Base-by-base conservation (phyloP, 129 eudicot species). In the Flaveria robusta region DNA sequence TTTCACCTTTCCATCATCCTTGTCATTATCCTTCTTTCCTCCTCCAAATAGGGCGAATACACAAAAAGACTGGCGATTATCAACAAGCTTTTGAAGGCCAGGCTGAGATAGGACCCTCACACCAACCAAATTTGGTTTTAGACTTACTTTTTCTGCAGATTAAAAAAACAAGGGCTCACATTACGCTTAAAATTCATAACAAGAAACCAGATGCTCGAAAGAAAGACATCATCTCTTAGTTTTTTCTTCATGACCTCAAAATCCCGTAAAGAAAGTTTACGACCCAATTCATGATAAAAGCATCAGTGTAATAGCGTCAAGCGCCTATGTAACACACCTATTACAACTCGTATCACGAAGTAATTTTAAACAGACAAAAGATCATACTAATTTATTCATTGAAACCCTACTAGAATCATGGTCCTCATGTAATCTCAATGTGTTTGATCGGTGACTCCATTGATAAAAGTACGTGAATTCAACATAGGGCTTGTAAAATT, bases 1-100 rank as follows among this genome's bases (percentile, higher is more conserved):
- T 19, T 77, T 80, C 27, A 80, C 83, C 83, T 80, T 80, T 74
- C 83, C 85, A 55, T 92, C 93, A 72, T 92, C 96, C 82, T 87
- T 88, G 10, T 83, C 96, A 66, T 69, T 50, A 42, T 92, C 94
- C 82, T 92, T 92, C 80, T 89, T 89, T 69, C 98, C 96, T 47
- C 98, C 98, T 42, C 98, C 98, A 78, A 92, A 92, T 49, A 92
- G 68, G 64, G 85, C 90, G 41, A 70, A 76, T 63, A 92, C 85
- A 62, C 81, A 81, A 81, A 92, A 83, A 49, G 91, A 86, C 81
- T 85, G 85, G 50, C 72, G 72, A 49, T 66, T 77, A 75, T 71
- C 73, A 70, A 62, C 68, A 45, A 74, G 59, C 74, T 84, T 83
- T 34, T 20, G 76, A 58, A 58, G 26, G 66, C 77, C 68, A 62